Conservation (phyloP, 2,329 filamentous ascomycete genomes). For the Fusarium pseudocircinatum region DNA sequence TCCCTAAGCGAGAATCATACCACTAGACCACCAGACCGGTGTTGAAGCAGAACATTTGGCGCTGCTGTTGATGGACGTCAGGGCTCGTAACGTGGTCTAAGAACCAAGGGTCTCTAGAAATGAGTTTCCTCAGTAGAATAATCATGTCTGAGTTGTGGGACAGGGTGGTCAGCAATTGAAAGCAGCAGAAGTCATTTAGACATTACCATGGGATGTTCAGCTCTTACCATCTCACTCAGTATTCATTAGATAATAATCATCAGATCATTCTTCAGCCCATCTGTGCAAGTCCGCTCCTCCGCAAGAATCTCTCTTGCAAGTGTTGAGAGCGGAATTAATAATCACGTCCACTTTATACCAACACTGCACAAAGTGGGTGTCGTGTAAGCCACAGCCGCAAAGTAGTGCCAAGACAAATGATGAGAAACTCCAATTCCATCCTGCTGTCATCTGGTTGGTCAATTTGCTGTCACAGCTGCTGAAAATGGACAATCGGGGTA, state of each 20-base stretch:
- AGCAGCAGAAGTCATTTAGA: neutral
- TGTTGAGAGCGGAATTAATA: conserved; percentile 36
- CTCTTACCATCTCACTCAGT: neutral
- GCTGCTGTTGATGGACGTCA: neutral
- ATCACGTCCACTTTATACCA: conserved; percentile 20
- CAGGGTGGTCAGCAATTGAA: neutral
- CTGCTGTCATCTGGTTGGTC: conserved; percentile 10
- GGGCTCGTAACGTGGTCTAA: neutral
- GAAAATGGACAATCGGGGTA: conserved; percentile 22
- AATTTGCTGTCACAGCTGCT: neutral
- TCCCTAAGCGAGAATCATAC: conserved; percentile 78
- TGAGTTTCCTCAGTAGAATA: neutral
- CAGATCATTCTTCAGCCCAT: neutral
- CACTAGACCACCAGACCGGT: conserved; percentile 68
- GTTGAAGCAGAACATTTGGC: neutral
- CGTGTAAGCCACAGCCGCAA: conserved; percentile 30
- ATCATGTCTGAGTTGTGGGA: neutral
- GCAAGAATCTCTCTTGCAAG: conserved; percentile 1
- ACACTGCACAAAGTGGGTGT: neutral
- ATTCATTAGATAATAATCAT: neutral
- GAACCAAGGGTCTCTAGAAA: rapidly evolving
- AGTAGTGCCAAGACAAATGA: conserved; percentile 10
- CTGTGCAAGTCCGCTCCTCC: conserved; percentile 39
- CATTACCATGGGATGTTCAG: neutral
- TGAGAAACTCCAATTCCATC: conserved; percentile 27